Evolutionary conservation across 2,329 filamentous ascomycete genomes (phyloP).

Genomic region (Colletotrichum abscissum): DNA sequence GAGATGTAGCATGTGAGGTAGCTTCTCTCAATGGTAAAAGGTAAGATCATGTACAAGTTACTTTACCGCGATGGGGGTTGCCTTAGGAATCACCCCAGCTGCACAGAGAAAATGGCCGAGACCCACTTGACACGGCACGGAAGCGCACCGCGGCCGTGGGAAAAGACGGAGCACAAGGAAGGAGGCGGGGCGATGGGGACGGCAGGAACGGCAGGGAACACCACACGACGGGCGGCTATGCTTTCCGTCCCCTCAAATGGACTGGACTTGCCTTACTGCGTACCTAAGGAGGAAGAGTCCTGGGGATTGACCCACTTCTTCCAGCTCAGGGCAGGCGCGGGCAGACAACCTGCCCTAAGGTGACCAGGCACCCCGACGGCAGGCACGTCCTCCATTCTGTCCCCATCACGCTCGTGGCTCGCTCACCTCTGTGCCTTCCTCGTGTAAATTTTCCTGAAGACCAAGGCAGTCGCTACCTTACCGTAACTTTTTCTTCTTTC

Average conservation of each 20-base stretch:
- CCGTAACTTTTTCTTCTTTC: neutral
- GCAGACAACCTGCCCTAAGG: too few species aligned
- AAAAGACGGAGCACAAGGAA: conserved; percentile 6
- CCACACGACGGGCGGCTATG: neutral
- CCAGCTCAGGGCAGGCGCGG: neutral
- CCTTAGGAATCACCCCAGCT: neutral
- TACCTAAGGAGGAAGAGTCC: too few species aligned
- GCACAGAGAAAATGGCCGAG: neutral
- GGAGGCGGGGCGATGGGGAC: neutral
- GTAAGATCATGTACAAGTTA: neutral
- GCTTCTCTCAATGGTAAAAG: neutral
- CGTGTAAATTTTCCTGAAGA: too few species aligned
- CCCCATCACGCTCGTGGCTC: too few species aligned
- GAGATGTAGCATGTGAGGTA: neutral
- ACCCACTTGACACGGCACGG: conserved; percentile 20
- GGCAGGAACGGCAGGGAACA: conserved; percentile 1
- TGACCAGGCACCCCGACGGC: too few species aligned
- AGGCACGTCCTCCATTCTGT: too few species aligned
- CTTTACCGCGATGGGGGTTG: too few species aligned
- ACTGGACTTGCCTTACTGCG: too few species aligned
- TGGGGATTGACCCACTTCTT: neutral
- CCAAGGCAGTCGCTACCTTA: neutral
- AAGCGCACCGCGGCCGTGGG: conserved; percentile 11
- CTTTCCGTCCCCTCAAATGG: neutral
- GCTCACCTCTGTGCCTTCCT: too few species aligned